phyloP scores from a whole-genome alignment of 163 green algal genomes.

The Picocystis sp. region DNA sequence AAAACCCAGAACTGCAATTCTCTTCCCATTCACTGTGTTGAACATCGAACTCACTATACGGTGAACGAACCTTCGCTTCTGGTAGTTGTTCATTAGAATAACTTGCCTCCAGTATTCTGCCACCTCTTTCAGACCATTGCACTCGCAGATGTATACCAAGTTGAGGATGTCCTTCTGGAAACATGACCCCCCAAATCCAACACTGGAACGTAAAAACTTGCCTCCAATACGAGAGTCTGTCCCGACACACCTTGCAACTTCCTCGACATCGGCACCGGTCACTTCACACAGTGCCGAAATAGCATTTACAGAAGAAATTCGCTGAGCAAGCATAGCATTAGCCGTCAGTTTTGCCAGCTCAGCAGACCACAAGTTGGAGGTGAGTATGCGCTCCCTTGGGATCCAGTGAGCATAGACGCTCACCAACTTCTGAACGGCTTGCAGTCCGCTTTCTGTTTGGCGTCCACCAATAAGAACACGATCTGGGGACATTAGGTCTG shows the following conservation, averaged over 20 bases:
- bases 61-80: constrained; percentile 97
- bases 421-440: constrained; percentile 17
- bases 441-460: constrained; percentile 15
- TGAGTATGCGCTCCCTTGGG: constrained; percentile 75
- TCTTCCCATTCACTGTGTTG: constrained; percentile 96
- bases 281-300: constrained; percentile 95
- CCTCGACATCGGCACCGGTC: constrained; percentile 57
- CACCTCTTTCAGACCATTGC: constrained; percentile 75
- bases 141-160: constrained; percentile 98
- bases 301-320: constrained; percentile 96
- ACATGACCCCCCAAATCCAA: constrained; percentile 97
- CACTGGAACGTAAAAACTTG: constrained; percentile 95
- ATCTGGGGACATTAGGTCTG: constrained; percentile 78
- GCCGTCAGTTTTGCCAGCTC: constrained; percentile 97
- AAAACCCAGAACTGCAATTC: constrained; percentile 89
- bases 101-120: constrained; percentile 84
- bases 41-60: constrained; percentile 93
- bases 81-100: constrained; percentile 96
- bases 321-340: constrained; percentile 96
- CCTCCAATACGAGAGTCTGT: constrained; percentile 84
- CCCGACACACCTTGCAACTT: constrained; percentile 55
- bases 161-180: constrained; percentile 99
- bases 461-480: constrained; percentile 49
- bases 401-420: constrained; percentile 94
- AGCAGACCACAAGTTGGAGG: constrained; percentile 89